These are phyloP conservation scores for Verbena officinalis DNA, from an alignment of 257 asterid genomes.

Conservation along the genomic window DNA sequence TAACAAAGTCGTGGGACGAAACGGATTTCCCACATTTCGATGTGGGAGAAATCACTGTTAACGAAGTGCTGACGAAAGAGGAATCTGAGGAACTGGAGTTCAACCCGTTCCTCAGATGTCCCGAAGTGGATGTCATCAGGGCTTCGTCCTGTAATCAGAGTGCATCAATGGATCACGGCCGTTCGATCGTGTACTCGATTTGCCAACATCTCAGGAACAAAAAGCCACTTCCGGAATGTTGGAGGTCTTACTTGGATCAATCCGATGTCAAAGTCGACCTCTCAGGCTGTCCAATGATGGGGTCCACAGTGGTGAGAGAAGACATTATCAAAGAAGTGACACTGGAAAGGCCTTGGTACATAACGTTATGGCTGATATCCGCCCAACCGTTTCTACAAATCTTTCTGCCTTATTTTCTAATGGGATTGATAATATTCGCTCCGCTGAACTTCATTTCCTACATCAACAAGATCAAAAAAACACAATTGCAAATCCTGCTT, in stretches of 20 bases:
- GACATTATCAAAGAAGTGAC: constrained; percentile 37
- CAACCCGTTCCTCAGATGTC: constrained; percentile 54
- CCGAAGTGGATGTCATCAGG: constrained; percentile 54
- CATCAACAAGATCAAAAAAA: constrained; percentile 25
- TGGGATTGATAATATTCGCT: constrained; percentile 42
- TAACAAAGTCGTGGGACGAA: constrained; percentile 66
- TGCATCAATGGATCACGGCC: constrained; percentile 70
- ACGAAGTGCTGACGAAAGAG: constrained; percentile 40
- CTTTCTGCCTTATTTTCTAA: constrained; percentile 58
- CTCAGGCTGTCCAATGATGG: constrained; percentile 60
- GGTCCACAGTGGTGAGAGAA: constrained; percentile 20
- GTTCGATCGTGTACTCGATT: constrained; percentile 57
- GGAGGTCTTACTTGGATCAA: constrained; percentile 54
- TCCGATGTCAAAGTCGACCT: constrained; percentile 58
- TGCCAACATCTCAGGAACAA: constrained; percentile 61
- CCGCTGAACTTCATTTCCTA: constrained; percentile 43
- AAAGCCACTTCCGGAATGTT: constrained; percentile 60
- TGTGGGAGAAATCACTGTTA: constrained; percentile 49
- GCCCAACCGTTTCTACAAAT: constrained; percentile 61
- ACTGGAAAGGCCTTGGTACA: constrained; percentile 58
- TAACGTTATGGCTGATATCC: constrained; percentile 50
- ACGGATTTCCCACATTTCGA: constrained; percentile 50
- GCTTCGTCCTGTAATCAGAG: constrained; percentile 65
- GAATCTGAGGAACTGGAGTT: constrained; percentile 63
- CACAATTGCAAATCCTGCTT: constrained; percentile 41